phyloP scores from a whole-genome alignment of 2,329 filamentous ascomycete genomes.

The Metarhizium humberi region DNA sequence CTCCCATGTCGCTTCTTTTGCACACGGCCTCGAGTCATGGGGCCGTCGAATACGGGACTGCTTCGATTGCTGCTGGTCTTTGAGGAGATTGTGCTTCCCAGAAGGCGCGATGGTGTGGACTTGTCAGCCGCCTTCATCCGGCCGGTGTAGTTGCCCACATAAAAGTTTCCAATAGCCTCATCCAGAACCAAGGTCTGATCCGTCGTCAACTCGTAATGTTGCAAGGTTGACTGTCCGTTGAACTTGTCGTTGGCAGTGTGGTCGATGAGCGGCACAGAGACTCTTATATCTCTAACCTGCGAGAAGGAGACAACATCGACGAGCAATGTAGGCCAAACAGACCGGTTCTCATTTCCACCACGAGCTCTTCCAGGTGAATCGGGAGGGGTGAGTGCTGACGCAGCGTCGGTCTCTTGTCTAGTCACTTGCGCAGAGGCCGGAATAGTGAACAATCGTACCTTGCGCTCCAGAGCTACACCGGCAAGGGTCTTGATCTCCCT shows the following conservation, averaged over 20 bases:
- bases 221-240: slow-evolving; percentile 63
- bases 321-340: slow-evolving; percentile 33
- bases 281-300: slow-evolving; percentile 17
- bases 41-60: slow-evolving; percentile 52
- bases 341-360: slow-evolving; percentile 13
- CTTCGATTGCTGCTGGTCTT: slow-evolving; percentile 50
- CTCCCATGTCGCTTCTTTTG: slow-evolving; percentile 62
- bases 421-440: slow-evolving; percentile 30
- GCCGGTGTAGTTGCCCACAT: slow-evolving; percentile 42
- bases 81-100: slow-evolving; percentile 16
- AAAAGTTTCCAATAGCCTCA: slow-evolving; percentile 56
- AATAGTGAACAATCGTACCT: slow-evolving; percentile 69
- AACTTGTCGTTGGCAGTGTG: slow-evolving; percentile 65
- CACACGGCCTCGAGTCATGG: slow-evolving; percentile 61
- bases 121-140: slow-evolving; percentile 25
- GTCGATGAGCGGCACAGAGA: slow-evolving; percentile 37
- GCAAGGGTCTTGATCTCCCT: slow-evolving; percentile 60
- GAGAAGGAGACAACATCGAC: slow-evolving; percentile 46
- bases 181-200: slow-evolving; percentile 78
- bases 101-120: slow-evolving; percentile 22
- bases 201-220: slow-evolving; percentile 56
- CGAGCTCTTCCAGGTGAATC: slow-evolving; percentile 26
- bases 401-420: slow-evolving; percentile 23
- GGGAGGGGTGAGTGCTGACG: slow-evolving; percentile 28
- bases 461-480: slow-evolving; percentile 58